Evolutionary conservation across 305 asterid species (phyloP).

Genomic region (Fraxinus paxiana): DNA sequence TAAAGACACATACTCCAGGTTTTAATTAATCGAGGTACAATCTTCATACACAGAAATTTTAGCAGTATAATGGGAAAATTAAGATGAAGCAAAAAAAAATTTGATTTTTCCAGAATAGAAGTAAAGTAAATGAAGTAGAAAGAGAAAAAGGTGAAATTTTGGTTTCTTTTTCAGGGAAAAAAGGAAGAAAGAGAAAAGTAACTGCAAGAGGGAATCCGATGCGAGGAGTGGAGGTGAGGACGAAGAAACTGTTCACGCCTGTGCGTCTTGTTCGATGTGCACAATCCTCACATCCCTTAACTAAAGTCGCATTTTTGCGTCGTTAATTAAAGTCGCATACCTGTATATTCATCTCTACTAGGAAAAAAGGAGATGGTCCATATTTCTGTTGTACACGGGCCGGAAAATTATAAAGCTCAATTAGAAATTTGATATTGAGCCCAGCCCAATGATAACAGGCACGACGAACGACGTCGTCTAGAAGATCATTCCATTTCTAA

Average conservation of each 20-base stretch:
- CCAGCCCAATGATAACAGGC: slow-evolving; percentile 18
- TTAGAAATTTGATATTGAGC: neutral
- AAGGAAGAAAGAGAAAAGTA: neutral
- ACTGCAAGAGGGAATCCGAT: slow-evolving; percentile 15
- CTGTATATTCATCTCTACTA: neutral
- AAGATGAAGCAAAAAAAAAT: neutral
- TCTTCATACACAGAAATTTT: neutral
- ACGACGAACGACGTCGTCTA: slow-evolving; percentile 20
- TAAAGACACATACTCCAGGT: neutral
- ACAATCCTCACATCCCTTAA: neutral
- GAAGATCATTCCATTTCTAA: slow-evolving; percentile 29
- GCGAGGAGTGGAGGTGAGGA: slow-evolving; percentile 10
- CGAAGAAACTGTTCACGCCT: neutral
- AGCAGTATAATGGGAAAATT: neutral
- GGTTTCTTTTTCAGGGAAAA: slow-evolving; percentile 1
- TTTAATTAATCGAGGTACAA: slow-evolving; percentile 6
- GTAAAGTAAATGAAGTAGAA: neutral
- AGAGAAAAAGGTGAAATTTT: slow-evolving; percentile 14
- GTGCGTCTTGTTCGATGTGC: neutral
- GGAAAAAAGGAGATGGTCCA: neutral
- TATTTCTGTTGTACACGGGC: neutral
- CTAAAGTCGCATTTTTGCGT: neutral
- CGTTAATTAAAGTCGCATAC: neutral
- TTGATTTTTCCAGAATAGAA: neutral
- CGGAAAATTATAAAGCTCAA: slow-evolving; percentile 1